Evolutionary conservation across 306 rosid species (phyloP), one percentile per base, ranked within the genome.

Genomic region (Geum urbanum): DNA sequence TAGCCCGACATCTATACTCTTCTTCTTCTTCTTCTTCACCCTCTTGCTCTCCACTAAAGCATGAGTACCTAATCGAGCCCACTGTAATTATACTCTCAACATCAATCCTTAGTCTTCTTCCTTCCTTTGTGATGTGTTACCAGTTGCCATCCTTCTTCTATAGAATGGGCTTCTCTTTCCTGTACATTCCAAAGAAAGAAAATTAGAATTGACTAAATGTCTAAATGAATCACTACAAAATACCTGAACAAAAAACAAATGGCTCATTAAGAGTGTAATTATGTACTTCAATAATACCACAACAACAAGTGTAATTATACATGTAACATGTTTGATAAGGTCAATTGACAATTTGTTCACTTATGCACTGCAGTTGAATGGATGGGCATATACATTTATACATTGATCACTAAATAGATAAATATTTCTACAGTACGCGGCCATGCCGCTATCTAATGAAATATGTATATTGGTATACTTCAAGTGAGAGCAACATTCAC

Each of bases 91-190:
- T n/a, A n/a, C 98, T 92, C 79, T 83, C 96, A 76, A 87, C 74
- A n/a, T n/a, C n/a, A n/a, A 37, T 89, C 96, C 0, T 83, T 86
- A n/a, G 95, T 88, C 83, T 88, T 92, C 82, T 92, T 92, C 83
- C 98, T 83, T 72, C 98, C 98, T 71, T 85, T 92, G 52, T 89
- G 95, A 79, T 89, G 95, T 37, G 75, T 84, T 64, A 89, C 95
- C 56, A 92, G 91, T 0, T 96, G 88, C 96, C 96, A 92, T 56
- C 98, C 98, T 40, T 87, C 96, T 35, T 89, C 96, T 39, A 88
- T 89, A 50, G 80, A 86, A 64, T 9, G 86, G 55, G 84, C 89
- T 78, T 92, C 91, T 79, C 80, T 87, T 79, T 88, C 91, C 98
- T 92, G 91, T 63, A 79, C 39, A 57, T 68, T 45, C 77, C n/a